Evolutionary conservation across 805 yeast genomes (phyloP), one percentile per base, ranked within the genome.

Genomic region (Dipodascopsis uninucleata): DNA sequence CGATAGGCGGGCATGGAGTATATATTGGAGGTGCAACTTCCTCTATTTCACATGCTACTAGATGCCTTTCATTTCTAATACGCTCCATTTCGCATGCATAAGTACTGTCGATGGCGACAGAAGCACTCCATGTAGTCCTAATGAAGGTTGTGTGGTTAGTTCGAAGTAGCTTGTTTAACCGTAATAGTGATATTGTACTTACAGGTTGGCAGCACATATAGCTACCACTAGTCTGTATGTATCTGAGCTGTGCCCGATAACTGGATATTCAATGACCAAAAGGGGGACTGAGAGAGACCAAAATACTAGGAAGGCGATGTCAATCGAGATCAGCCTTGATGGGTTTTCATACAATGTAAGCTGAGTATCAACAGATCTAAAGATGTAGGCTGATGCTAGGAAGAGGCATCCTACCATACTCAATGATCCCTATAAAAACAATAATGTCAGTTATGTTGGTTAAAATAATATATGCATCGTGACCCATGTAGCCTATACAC

Each of bases 231-330:
- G 12, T 24, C 7, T 40, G 16, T 41, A 43, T 24, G 22, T 22
- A 3, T 17, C 7, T 7, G 25, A 28, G 28, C 28, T 29, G 4
- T 21, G 25, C 16, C 21, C 31, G 12, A 31, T 35, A 28, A 28
- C 36, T 4, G 54, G 54, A 28, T 23, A 41, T 14, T 37, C 36
- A 14, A 48, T 17, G 5, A 41, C 35, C 20, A 49, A 25, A n/a
- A 41, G 28, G 3, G 54, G 54, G 10, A 48, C 31, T 4, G 43
- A 23, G 16, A 42, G 20, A 7, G 49, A 40, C 54, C 54, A 49
- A 8, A 39, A 26, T 3, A 36, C 42, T 9, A 48, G 17, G 20
- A 48, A 48, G n/a, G 28, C 20, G 6, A 46, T 22, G 25, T 49
- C 53, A 5, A 31, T 17, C 10, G 33, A 24, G 22, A 47, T 16